These are phyloP conservation scores for Ceratobasidium theobromae DNA, from an alignment of 1,284 basidiomycete genomes.

Conservation along the genomic window DNA sequence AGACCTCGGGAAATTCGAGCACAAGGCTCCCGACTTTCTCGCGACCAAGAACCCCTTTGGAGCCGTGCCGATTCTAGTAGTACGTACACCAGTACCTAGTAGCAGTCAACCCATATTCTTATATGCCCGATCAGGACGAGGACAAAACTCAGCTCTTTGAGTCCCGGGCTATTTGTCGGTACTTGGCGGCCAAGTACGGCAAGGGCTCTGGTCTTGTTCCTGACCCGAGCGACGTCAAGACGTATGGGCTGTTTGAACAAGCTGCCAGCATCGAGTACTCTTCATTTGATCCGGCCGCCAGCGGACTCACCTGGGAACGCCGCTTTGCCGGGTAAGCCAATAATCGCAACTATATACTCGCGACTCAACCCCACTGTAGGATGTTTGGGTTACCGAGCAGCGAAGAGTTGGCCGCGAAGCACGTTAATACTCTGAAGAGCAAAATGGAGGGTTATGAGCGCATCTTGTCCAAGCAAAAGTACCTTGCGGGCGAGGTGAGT, in stretches of 20 bases:
- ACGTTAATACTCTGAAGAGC: constrained; percentile 42
- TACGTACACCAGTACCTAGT: background rate
- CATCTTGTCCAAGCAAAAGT: constrained; percentile 55
- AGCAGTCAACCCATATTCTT: background rate
- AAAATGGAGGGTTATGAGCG: constrained; percentile 55
- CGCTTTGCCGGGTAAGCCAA: constrained; percentile 25
- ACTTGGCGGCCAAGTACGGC: constrained; percentile 48
- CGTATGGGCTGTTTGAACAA: constrained; percentile 55
- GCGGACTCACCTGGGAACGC: constrained; percentile 4
- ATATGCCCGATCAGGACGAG: constrained; percentile 34
- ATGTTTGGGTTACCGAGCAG: constrained; percentile 41
- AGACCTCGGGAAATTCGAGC: constrained; percentile 3
- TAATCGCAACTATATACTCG: background rate
- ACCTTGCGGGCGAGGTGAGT: constrained; percentile 54
- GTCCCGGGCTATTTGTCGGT: constrained; percentile 51
- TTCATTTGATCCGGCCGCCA: constrained; percentile 40
- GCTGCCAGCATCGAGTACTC: constrained; percentile 54
- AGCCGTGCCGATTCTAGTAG: constrained; percentile 29
- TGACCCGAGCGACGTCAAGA: constrained; percentile 45
- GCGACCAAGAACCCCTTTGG: constrained; percentile 33
- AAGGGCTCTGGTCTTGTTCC: constrained; percentile 39
- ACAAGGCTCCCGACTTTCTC: constrained; percentile 29
- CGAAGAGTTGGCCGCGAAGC: constrained; percentile 41
- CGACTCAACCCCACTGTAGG: constrained; percentile 33
- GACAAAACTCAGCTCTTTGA: constrained; percentile 46